Evolutionary conservation across 2,329 filamentous ascomycete species (phyloP), one percentile per base, ranked within the genome.

Genomic region (Aspergillus tanneri): DNA sequence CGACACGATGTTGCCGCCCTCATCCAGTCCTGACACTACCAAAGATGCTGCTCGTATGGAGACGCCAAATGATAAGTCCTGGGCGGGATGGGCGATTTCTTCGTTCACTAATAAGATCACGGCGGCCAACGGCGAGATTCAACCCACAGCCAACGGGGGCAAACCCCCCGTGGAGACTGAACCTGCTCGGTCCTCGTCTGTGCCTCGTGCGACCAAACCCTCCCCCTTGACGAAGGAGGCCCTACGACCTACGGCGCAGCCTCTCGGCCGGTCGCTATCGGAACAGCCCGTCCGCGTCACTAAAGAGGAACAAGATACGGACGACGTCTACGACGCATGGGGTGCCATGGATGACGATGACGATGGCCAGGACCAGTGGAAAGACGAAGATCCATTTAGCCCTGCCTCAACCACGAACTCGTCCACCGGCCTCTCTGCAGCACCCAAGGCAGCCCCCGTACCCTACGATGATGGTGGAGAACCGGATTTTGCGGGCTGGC

Each of bases 61-160:
- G 53, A 93, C 90, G 1, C 87, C 90, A 51, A 81, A 79, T 30
- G 79, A 85, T 45, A 76, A 79, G 18, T 84, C 84, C 2, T 97
- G 93, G 93, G 84, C 93, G 1, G 93, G 93, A 10, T 99, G 93
- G 93, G 93, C 93, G 1, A 96, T 99, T 46, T 97, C 93, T 0
- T 96, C 90, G 1, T 99, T 99, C 66, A 97, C 93, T 2, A 97
- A 97, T 71, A 96, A 96, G 62, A 69, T 97, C 10, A 85, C 89
- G 2, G 73, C 87, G 0, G 90, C 90, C 0, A 87, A 87, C 7
- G 93, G 93, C 14, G 87, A 96, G 48, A 99, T 99, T 54, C 79
- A 92, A 63, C 73, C 83, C 10, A 72, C 78, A 14, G 70, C 76
- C 44, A 77, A 78, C 51, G 73, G 72, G 27, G 66, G 71, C 2